These are phyloP conservation scores for Exserohilum turcica DNA, from an alignment of 2,329 filamentous ascomycete genomes.

Conservation along the genomic window DNA sequence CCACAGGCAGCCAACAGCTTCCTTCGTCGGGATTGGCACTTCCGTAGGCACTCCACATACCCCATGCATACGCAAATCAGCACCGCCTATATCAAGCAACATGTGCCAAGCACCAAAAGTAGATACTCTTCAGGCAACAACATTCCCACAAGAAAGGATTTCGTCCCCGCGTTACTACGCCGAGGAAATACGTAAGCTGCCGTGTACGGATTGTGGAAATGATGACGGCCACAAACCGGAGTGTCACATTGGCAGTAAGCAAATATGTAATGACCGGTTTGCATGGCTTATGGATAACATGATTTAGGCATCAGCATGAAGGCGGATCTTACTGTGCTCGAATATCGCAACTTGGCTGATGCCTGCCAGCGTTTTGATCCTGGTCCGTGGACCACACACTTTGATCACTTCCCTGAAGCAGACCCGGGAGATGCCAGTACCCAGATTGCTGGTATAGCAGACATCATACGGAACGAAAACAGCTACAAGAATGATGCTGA, in stretches of 20 bases:
- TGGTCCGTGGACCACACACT: slow-evolving; percentile 31
- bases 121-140: neutral
- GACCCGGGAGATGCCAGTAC: slow-evolving; percentile 10
- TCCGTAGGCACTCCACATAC: too few relatives aligned
- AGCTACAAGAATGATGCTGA: slow-evolving; percentile 19
- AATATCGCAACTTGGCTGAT: slow-evolving; percentile 20
- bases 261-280: neutral
- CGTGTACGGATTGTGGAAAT: slow-evolving; percentile 37
- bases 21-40: too few relatives aligned
- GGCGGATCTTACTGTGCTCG: slow-evolving; percentile 14
- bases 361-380: slow-evolving; percentile 29
- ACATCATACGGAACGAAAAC: slow-evolving; percentile 26
- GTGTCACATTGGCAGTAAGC: slow-evolving; percentile 33
- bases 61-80: too few relatives aligned
- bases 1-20: too few relatives aligned
- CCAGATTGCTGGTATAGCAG: slow-evolving; percentile 19
- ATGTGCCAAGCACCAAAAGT: too few relatives aligned
- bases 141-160: neutral
- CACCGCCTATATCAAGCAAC: too few relatives aligned
- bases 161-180: neutral
- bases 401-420: slow-evolving; percentile 5
- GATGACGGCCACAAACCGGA: slow-evolving; percentile 13
- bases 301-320: slow-evolving; percentile 12
- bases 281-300: neutral
- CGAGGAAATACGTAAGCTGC: slow-evolving; percentile 1